phyloP scores from a whole-genome alignment of 2,329 filamentous ascomycete genomes.

The Plenodomus biglobosus region DNA sequence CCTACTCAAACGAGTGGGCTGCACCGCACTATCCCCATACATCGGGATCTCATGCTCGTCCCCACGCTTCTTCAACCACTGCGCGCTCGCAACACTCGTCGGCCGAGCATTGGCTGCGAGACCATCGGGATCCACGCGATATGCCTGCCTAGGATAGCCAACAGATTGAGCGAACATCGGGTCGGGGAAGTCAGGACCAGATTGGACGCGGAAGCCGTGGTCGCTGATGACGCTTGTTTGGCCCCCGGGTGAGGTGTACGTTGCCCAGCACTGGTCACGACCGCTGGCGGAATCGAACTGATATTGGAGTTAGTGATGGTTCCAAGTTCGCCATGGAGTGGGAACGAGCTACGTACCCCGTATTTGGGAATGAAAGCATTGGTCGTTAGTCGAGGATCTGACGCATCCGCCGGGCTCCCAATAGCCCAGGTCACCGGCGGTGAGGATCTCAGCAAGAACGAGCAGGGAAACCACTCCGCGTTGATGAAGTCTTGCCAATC shows the following conservation, averaged over 20 bases:
- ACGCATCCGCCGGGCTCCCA: background rate
- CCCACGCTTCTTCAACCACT: background rate
- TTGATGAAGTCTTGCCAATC: background rate
- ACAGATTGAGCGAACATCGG: background rate
- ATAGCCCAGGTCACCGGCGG: background rate
- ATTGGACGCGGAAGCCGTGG: background rate
- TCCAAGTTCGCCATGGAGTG: too few species aligned
- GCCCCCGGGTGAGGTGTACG: background rate
- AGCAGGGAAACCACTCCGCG: background rate
- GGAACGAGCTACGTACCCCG: background rate
- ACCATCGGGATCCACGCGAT: background rate
- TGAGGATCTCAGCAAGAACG: background rate
- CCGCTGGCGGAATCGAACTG: background rate
- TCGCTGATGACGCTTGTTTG: background rate
- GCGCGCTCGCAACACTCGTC: background rate
- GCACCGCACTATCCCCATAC: background rate
- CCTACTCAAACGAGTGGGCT: background rate
- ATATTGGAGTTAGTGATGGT: too few species aligned
- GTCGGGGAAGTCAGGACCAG: conserved; percentile 1
- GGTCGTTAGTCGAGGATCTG: background rate
- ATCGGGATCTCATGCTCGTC: background rate
- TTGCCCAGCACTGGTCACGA: background rate
- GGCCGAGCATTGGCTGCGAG: background rate
- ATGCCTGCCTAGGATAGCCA: background rate
- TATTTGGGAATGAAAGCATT: background rate